phyloP scores from a whole-genome alignment of 768 basidiomycete genomes.

The Mycena galericulata region DNA sequence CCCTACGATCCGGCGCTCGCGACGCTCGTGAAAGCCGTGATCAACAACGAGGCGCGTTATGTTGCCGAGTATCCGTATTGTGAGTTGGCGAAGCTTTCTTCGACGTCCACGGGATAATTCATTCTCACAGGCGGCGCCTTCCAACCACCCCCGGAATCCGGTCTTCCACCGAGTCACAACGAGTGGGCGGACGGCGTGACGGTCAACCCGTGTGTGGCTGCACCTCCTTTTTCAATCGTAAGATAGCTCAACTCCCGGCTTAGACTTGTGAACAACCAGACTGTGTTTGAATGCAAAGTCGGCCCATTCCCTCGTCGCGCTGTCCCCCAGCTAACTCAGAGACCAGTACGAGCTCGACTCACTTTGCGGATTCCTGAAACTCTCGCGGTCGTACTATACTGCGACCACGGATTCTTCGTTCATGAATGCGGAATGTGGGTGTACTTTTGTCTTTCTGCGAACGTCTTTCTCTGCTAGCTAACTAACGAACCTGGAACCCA shows the following conservation, averaged over 20 bases:
- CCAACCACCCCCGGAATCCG: conserved; percentile 84
- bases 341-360: conserved; percentile 81
- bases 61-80: conserved; percentile 82
- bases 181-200: conserved; percentile 76
- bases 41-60: conserved; percentile 84
- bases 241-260: not conserved
- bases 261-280: conserved; percentile 75
- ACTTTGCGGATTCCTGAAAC: conserved; percentile 81
- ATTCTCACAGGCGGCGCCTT: conserved; percentile 68
- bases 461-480: not conserved
- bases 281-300: conserved; percentile 88
- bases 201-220: conserved; percentile 74
- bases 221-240: not conserved
- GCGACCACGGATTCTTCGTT: conserved; percentile 79
- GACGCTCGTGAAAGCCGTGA: conserved; percentile 80
- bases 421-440: conserved; percentile 76
- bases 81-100: conserved; percentile 45
- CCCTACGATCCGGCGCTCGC: conserved; percentile 68
- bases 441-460: not conserved
- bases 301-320: not conserved
- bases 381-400: conserved; percentile 79
- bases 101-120: not conserved
- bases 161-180: conserved; percentile 72
- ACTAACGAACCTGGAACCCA: conserved; percentile 39
- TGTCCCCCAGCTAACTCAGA: conserved; percentile 36